These are phyloP conservation scores for Irpex sp. DNA, from an alignment of 1,284 basidiomycete species.

Conservation along the genomic window DNA sequence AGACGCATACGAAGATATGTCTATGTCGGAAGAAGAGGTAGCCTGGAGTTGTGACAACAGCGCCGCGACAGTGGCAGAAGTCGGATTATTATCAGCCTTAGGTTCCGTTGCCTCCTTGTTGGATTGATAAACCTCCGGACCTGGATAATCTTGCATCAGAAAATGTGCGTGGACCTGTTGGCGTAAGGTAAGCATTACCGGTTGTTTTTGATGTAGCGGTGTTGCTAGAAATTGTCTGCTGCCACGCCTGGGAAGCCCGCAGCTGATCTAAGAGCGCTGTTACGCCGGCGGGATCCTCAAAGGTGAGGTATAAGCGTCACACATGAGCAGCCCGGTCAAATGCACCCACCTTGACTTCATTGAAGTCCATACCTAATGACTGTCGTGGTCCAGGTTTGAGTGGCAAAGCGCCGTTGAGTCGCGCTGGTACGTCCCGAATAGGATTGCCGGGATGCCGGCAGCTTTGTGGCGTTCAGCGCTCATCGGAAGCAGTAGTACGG, in stretches of 20 bases:
- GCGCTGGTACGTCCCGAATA: neutral
- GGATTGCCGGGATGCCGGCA: conserved; percentile 8
- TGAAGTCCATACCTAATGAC: conserved; percentile 22
- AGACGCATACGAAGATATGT: neutral
- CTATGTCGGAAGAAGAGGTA: conserved; percentile 7
- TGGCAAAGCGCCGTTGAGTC: no score
- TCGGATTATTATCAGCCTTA: neutral
- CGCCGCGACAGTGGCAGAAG: conserved; percentile 55
- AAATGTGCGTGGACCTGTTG: neutral
- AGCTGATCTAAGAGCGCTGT: conserved; percentile 65
- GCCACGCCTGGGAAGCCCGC: conserved; percentile 62
- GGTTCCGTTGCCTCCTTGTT: neutral
- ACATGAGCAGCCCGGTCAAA: neutral
- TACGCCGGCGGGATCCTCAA: conserved; percentile 58
- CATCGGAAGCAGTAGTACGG: no score
- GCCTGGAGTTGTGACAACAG: conserved; percentile 62
- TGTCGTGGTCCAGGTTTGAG: conserved; percentile 1
- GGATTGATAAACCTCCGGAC: neutral
- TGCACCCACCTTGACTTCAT: conserved; percentile 26
- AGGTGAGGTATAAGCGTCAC: neutral
- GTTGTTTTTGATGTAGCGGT: conserved; percentile 4
- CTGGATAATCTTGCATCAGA: neutral
- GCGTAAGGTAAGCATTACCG: neutral
- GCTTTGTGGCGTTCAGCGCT: conserved; percentile 10
- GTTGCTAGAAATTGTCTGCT: conserved; percentile 35